phyloP scores from a whole-genome alignment of 2,329 filamentous ascomycete species.

The Pseudogymnoascus sp. region DNA sequence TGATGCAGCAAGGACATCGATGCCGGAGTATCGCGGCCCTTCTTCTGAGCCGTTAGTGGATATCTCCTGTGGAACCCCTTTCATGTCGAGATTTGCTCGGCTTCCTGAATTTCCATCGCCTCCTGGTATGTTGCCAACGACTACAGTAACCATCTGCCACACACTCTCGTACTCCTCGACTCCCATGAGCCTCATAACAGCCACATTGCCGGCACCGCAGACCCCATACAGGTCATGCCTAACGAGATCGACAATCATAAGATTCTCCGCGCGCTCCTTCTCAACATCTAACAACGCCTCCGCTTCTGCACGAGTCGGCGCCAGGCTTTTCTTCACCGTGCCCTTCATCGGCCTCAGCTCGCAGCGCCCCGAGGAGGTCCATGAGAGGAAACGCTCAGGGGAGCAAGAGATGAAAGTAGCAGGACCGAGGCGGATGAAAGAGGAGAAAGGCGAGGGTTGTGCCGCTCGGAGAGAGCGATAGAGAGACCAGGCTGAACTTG shows the following conservation, averaged over 20 bases:
- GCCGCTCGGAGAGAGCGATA: slow-evolving; percentile 24
- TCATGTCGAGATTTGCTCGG: background rate
- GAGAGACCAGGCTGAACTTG: slow-evolving; percentile 21
- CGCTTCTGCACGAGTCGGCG: slow-evolving; percentile 61
- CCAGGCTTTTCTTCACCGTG: slow-evolving; percentile 70
- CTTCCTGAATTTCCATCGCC: background rate
- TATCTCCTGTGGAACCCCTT: slow-evolving; percentile 6
- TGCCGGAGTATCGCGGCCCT: slow-evolving; percentile 44
- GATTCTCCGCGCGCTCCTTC: slow-evolving; percentile 90
- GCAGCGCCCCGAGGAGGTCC: slow-evolving; percentile 50
- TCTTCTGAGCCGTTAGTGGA: slow-evolving; percentile 5
- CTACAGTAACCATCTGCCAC: slow-evolving; percentile 83
- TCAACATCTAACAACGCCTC: slow-evolving; percentile 64
- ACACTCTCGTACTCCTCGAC: slow-evolving; percentile 89
- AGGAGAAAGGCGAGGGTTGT: slow-evolving; percentile 47
- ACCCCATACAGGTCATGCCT: slow-evolving; percentile 86
- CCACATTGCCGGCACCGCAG: slow-evolving; percentile 63
- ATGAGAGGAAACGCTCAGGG: slow-evolving; percentile 79
- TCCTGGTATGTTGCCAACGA: slow-evolving; percentile 56
- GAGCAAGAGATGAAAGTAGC: slow-evolving; percentile 73
- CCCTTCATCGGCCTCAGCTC: slow-evolving; percentile 94
- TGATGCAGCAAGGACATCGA: slow-evolving; percentile 68
- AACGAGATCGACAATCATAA: slow-evolving; percentile 98
- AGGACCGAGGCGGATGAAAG: slow-evolving; percentile 62
- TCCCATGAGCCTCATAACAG: slow-evolving; percentile 68